These are phyloP conservation scores for Lactarius hengduanensis DNA, from an alignment of 768 basidiomycete genomes.

Conservation along the genomic window DNA sequence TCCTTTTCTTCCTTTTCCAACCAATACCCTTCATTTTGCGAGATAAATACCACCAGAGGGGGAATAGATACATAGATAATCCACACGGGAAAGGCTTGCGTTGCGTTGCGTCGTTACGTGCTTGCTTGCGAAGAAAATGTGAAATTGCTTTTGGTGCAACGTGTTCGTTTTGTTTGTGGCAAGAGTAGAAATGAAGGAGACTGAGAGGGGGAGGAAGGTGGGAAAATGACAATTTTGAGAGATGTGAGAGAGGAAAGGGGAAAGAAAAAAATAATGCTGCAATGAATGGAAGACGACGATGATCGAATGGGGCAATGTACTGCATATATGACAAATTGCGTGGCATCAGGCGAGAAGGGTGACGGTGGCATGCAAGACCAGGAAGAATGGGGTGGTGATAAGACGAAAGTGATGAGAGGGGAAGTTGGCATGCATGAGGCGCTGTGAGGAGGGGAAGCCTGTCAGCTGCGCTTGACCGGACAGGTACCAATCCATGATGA, in stretches of 20 bases:
- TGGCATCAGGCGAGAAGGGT: constrained; percentile 1
- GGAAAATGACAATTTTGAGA: neutral
- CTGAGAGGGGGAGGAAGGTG: constrained; percentile 1
- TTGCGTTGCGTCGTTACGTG: constrained; percentile 4
- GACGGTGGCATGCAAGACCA: constrained; percentile 15
- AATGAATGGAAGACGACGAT: constrained; percentile 17
- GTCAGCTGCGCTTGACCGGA: constrained; percentile 1
- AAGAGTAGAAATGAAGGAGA: constrained; percentile 2
- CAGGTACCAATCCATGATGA: constrained; percentile 1
- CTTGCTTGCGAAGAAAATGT: constrained; percentile 15
- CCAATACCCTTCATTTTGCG: constrained; percentile 17
- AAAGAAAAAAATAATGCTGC: constrained; percentile 1
- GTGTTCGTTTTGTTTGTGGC: constrained; percentile 9
- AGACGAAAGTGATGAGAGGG: constrained; percentile 1
- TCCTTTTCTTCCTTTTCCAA: constrained; percentile 7
- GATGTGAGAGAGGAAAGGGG: neutral
- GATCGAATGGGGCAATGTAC: constrained; percentile 7
- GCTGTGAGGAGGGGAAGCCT: constrained; percentile 1
- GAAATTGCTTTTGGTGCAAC: constrained; percentile 13
- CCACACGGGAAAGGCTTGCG: constrained; percentile 11
- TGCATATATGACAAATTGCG: constrained; percentile 17
- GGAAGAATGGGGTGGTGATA: neutral
- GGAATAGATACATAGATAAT: constrained; percentile 29
- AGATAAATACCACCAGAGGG: constrained; percentile 25
- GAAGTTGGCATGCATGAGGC: neutral